Base-by-base conservation (phyloP, 768 basidiomycete species). In the Mycena rebaudengoi region DNA sequence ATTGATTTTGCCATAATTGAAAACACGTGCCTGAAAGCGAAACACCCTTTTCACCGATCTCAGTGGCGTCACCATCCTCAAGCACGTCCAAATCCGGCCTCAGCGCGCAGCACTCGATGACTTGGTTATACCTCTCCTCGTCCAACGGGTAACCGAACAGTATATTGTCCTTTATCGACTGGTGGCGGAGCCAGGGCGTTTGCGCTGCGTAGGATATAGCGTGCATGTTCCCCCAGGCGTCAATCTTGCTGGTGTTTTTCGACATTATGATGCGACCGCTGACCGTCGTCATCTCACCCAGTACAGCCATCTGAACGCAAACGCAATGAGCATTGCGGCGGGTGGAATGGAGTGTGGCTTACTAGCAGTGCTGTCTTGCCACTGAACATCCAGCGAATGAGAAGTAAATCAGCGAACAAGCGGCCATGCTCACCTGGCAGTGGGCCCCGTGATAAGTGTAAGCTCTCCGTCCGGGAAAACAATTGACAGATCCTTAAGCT, bases 91-190 rank as follows among this genome's bases (percentile, higher is more conserved):
- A 75, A 79, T 99, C 96, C 0, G 91, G 86, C 26, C 73, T 78
- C 57, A 98, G 75, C 0, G 95, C 95, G 70, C 96, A 98, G 13
- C 88, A 90, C 52, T 94, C 89, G n/a, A 96, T 72, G 26, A 95
- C 92, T 0, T 79, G 81, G 8, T 88, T 76, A 66, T 96, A 96
- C 46, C 93, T 81, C 62, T 89, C 86, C 64, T 91, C 86, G 48
- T 91, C 89, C 62, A 80, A 86, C 1, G 87, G 87, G 65, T 85
- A 84, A 1, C 91, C 91, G 73, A 94, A 94, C 16, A 92, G 75
- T 70, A 95, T 92, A 70, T 95, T 95, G 37, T 90, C 89, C 67
- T 83, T 87, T 73, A 94, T 91, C 0, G 91, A 89, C 35, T 88
- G 86, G 68, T 90, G 87, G 18, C 85, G 80, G 50, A 91, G 73